Evolutionary conservation across 2,329 filamentous ascomycete genomes (phyloP), one percentile per base, ranked within the genome.

Genomic region (Clonostachys byssicola): DNA sequence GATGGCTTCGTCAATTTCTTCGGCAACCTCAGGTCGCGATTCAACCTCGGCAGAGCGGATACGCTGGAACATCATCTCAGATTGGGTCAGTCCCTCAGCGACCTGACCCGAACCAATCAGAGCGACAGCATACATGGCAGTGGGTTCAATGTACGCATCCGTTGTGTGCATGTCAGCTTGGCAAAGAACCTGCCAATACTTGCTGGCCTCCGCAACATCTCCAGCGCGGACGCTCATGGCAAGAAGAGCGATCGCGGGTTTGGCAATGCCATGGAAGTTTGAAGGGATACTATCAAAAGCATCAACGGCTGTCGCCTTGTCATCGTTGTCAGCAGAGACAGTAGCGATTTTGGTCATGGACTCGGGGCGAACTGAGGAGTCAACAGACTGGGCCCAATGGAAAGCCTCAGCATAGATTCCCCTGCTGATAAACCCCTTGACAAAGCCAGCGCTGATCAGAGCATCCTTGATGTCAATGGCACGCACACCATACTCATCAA

Each of bases 121-220:
- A 43, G 91, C 89, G 48, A 95, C 83, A 13, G 88, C 83, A 60
- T 92, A 96, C 90, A 96, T 96, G 48, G 89, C 82, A 12, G 90
- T 87, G 20, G 91, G 88, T 70, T 96, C 91, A 52, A 96, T 87
- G 65, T 95, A 86, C 34, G 83, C 73, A 46, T 77, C 64, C 12
- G 79, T 78, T 34, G 82, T 77, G 45, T 77, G 72, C 58, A 81
- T 75, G 49, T 83, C 77, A 3, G 83, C 77, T 38, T 73, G 78
- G 52, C 78, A 82, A 46, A 96, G 73, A 48, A 88, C 74, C 46
- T 82, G 78, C 91, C 92, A 96, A 70, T 90, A 92, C 53, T 84
- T 78, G 53, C 86, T 80, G 44, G 92, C 92, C 47, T 82, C 80
- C 20, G 84, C 74, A 49, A 96, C 81, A 65, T 95, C 86, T 49